Evolutionary conservation across 345 rosid genomes (phyloP).

Genomic region (Carallia pectinifolia): DNA sequence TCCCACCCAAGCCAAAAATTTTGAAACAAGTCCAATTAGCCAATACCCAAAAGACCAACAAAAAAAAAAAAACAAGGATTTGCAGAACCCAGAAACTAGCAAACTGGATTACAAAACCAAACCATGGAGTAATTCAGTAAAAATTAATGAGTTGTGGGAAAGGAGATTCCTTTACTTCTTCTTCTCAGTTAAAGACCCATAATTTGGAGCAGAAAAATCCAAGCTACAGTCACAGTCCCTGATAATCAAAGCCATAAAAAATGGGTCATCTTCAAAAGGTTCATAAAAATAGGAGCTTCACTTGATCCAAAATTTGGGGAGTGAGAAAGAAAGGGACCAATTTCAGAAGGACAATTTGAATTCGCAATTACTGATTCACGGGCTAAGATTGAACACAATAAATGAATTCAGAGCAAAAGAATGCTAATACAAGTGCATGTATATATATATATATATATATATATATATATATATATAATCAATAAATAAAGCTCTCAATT

Average conservation of each 20-base stretch:
- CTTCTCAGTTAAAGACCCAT: background rate
- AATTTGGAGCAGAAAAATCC: background rate
- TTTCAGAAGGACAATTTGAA: conserved; percentile 23
- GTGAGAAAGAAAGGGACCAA: conserved; percentile 16
- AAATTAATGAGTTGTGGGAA: background rate
- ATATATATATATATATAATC: no score
- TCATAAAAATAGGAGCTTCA: background rate
- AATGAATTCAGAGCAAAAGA: conserved; percentile 40
- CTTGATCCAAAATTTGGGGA: background rate
- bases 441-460: no score
- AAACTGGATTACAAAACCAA: no score
- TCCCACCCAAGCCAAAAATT: no score
- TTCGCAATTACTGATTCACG: conserved; percentile 39
- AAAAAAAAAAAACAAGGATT: no score
- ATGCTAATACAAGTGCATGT: background rate
- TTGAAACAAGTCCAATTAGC: no score
- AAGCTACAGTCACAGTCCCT: conserved; percentile 25
- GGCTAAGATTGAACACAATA: conserved; percentile 42
- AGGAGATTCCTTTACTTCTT: background rate
- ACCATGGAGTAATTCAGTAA: no score
- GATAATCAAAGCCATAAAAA: conserved; percentile 9
- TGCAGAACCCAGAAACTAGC: no score
- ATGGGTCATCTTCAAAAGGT: background rate
- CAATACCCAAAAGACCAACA: no score
- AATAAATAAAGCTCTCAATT: no score